Evolutionary conservation across 2,329 filamentous ascomycete genomes (phyloP).

Genomic region (Plectosphaerella plurivora): DNA sequence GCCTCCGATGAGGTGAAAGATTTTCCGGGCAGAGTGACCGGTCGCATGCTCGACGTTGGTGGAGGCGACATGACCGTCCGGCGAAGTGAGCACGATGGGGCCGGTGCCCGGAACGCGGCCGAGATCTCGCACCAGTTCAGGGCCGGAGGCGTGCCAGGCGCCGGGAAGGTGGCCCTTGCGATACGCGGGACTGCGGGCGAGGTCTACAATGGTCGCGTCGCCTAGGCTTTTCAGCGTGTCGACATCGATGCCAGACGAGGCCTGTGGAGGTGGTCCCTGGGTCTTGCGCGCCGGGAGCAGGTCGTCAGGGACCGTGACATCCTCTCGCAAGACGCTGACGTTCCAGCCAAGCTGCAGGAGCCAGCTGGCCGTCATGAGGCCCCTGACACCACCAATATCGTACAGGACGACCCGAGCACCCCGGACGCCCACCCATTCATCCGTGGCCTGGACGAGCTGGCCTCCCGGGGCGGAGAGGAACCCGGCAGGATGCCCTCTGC

Average conservation of each 20-base stretch:
- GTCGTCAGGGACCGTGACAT: conserved; percentile 7
- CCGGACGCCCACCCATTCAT: conserved; percentile 24
- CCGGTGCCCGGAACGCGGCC: conserved; percentile 7
- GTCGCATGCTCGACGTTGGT: conserved; percentile 7
- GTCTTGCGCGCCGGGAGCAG: conserved; percentile 3
- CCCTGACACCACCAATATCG: conserved; percentile 21
- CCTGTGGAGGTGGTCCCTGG: not conserved
- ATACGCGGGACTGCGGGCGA: conserved; percentile 22
- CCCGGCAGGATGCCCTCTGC: conserved; percentile 15
- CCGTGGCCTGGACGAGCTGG: conserved; percentile 24
- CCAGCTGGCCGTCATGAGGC: conserved; percentile 23
- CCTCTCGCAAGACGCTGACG: conserved; percentile 18
- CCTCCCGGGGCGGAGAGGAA: conserved; percentile 23
- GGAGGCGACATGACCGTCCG: conserved; percentile 10
- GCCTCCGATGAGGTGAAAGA: conserved; percentile 19
- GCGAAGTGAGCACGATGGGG: conserved; percentile 19
- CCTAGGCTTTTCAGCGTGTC: conserved; percentile 9
- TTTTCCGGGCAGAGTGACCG: conserved; percentile 1
- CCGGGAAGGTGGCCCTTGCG: conserved; percentile 22
- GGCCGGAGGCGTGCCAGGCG: conserved; percentile 23
- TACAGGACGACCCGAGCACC: conserved; percentile 22
- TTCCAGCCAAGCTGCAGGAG: conserved; percentile 25
- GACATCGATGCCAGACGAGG: conserved; percentile 2
- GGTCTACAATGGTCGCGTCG: conserved; percentile 17
- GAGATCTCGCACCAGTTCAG: conserved; percentile 22